Evolutionary conservation across 768 basidiomycete species (phyloP).

Genomic region (Rhizopogon salebrosus): DNA sequence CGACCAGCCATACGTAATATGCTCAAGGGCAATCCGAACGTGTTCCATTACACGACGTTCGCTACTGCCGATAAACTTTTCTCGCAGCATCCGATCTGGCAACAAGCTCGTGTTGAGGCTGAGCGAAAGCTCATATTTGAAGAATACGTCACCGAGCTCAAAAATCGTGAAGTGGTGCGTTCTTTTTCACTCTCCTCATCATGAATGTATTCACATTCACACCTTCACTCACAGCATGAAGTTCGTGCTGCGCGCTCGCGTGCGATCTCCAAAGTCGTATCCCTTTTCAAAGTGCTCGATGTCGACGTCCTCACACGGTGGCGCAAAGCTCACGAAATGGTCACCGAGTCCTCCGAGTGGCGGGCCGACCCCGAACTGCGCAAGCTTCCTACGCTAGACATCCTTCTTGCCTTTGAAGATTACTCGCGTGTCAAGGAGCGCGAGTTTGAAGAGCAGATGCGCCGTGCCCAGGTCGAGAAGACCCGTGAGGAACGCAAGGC

Average conservation of each 20-base stretch:
- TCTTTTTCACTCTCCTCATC: background rate
- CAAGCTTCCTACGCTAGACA: slow-evolving; percentile 84
- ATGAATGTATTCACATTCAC: slow-evolving; percentile 6
- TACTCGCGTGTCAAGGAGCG: slow-evolving; percentile 86
- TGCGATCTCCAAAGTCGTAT: slow-evolving; percentile 78
- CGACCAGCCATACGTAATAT: slow-evolving; percentile 84
- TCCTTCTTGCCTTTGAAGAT: slow-evolving; percentile 91
- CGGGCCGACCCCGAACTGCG: slow-evolving; percentile 69
- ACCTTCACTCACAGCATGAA: slow-evolving; percentile 52
- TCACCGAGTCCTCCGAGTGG: slow-evolving; percentile 78
- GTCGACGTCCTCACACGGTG: slow-evolving; percentile 94
- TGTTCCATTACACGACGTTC: slow-evolving; percentile 91
- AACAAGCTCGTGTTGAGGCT: slow-evolving; percentile 75
- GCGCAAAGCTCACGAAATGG: slow-evolving; percentile 75
- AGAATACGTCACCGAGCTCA: slow-evolving; percentile 84
- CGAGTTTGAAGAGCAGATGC: slow-evolving; percentile 85
- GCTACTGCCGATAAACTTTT: slow-evolving; percentile 84
- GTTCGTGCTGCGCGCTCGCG: slow-evolving; percentile 70
- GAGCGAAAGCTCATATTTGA: slow-evolving; percentile 88
- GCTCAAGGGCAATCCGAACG: slow-evolving; percentile 81
- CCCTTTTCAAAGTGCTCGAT: slow-evolving; percentile 79
- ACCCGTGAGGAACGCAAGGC: slow-evolving; percentile 83
- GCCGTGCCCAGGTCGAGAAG: slow-evolving; percentile 77
- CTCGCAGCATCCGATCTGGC: slow-evolving; percentile 86
- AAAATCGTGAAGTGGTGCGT: slow-evolving; percentile 84